Evolutionary conservation across 176 grass and related monocot genomes (phyloP).

Genomic region (Avena eriantha): DNA sequence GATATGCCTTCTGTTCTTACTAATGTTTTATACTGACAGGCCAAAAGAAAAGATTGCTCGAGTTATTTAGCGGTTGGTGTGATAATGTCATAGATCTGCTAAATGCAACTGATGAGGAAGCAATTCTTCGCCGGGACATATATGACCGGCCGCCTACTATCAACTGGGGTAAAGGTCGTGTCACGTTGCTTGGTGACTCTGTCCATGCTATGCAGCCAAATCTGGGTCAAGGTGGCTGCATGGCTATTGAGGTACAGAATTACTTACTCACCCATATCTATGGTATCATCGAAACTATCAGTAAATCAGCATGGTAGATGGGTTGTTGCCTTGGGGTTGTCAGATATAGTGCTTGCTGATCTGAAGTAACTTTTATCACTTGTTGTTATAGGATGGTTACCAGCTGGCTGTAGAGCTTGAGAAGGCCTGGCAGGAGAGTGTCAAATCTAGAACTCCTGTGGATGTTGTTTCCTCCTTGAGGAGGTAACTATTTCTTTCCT

Average conservation of each 20-base stretch:
- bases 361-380: background rate
- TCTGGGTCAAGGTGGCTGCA: constrained; percentile 97
- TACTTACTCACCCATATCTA: constrained; percentile 29
- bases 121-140: constrained; percentile 89
- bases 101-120: constrained; percentile 86
- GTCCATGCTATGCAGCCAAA: constrained; percentile 99
- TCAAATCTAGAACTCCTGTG: constrained; percentile 64
- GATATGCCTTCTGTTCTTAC: background rate
- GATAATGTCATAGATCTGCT: constrained; percentile 92
- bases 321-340: constrained; percentile 25
- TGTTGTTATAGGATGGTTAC: constrained; percentile 84
- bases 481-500: constrained; percentile 56
- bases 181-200: constrained; percentile 98
- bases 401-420: constrained; percentile 96
- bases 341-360: constrained; percentile 12
- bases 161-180: constrained; percentile 87
- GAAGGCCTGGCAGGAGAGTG: constrained; percentile 81
- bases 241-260: constrained; percentile 94
- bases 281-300: background rate
- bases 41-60: constrained; percentile 73
- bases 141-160: constrained; percentile 84
- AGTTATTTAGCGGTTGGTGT: constrained; percentile 93
- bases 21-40: constrained; percentile 54
- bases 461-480: constrained; percentile 84
- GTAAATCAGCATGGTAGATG: background rate